Base-by-base conservation (phyloP, 2,329 filamentous ascomycete species). In the Fusarium sp. region DNA sequence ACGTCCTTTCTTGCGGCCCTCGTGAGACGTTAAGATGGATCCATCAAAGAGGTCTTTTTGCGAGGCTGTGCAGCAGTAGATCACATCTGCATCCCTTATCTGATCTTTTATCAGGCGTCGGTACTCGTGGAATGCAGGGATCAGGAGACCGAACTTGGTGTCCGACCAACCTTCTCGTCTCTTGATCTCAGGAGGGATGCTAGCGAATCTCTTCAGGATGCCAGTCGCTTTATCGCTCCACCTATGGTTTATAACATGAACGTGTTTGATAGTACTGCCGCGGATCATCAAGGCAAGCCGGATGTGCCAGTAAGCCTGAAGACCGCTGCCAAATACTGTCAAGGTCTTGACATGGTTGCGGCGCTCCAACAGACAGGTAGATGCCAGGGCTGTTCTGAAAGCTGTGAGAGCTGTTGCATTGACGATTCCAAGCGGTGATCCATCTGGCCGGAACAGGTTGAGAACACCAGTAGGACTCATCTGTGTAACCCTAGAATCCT, bases 301-400 rank as follows among this genome's bases (percentile, higher is more conserved):
- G 48, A 97, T 90, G 81, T 98, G 96, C 95, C 95, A 98, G 84
- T 96, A 97, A 18, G 96, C 96, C 84, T 98, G 95, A 76, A 92
- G 91, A 51, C 96, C 96, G 39, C 93, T 92, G 30, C 96, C 96
- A 81, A 98, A 98, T 60, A 97, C 92, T 20, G 92, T 91, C 17
- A 98, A 80, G 20, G 91, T 94, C 79, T 92, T 91, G 47, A 97
- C 92, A 35, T 88, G 88, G 63, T 88, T 85, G 63, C 96, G 93
- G 42, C 88, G 88, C 26, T 83, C 82, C 39, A 94, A 85, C 0
- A 94, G 86, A 32, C 91, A 90, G 61, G 92, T 89, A 8, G 92
- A 92, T 4, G 90, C 90, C 17, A 96, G 85, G 1, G 93, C 92
- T 0, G 94, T 96, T 69, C 94, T 90, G 82, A 96, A 96, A 7